phyloP scores from a whole-genome alignment of 768 basidiomycete genomes.

The Termitomyces eurrhizus region DNA sequence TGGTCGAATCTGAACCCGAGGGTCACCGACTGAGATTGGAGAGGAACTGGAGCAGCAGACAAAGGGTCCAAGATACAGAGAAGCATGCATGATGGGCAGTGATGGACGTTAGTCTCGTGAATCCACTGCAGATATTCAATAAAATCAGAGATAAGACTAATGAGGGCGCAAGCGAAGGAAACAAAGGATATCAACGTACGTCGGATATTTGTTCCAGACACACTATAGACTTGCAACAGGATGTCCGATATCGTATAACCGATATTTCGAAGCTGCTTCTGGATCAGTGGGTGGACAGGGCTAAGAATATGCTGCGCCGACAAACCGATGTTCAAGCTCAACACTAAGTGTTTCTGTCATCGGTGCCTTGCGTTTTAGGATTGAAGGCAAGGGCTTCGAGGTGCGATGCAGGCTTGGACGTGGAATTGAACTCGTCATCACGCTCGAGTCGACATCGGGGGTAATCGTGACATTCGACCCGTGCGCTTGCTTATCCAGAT shows the following conservation, averaged over 20 bases:
- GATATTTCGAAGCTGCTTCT: conserved; percentile 14
- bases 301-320: background rate
- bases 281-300: background rate
- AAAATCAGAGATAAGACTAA: background rate
- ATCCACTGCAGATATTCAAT: conserved; percentile 8
- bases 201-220: conserved; percentile 15
- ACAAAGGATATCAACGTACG: background rate
- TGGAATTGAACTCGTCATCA: background rate
- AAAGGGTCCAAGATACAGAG: conserved; percentile 1
- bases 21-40: background rate
- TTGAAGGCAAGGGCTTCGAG: conserved; percentile 2
- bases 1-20: background rate
- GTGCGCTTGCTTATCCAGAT: background rate
- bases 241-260: conserved; percentile 12
- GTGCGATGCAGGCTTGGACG: conserved; percentile 7
- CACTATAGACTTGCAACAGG: conserved; percentile 12
- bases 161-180: background rate
- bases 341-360: background rate
- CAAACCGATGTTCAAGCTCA: background rate
- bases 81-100: conserved; percentile 15
- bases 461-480: background rate
- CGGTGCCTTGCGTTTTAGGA: conserved; percentile 5
- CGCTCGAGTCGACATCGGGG: background rate
- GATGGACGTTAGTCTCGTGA: conserved; percentile 10
- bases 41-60: background rate